Evolutionary conservation across 1,139 yeast genomes (phyloP).

Genomic region (Taiozyma sp.): DNA sequence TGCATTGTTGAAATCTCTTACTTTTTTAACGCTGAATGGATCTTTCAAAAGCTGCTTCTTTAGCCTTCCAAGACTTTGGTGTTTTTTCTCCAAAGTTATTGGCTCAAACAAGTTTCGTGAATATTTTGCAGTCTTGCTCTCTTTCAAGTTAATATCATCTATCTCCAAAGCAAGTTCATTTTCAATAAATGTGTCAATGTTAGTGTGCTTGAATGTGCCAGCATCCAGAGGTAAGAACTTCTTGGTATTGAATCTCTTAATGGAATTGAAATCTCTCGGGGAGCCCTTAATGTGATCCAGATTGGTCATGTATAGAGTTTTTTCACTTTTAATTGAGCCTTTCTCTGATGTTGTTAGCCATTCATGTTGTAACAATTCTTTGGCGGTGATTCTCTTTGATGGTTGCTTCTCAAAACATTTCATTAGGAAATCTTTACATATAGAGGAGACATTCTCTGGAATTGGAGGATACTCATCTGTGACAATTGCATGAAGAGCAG

Average conservation of each 20-base stretch:
- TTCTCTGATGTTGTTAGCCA: constrained; percentile 37
- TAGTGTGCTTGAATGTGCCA: constrained; percentile 13
- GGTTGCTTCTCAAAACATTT: constrained; percentile 76
- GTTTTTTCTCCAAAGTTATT: neutral
- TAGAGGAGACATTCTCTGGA: constrained; percentile 54
- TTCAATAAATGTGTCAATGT: constrained; percentile 8
- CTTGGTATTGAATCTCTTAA: constrained; percentile 20
- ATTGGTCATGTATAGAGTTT: neutral
- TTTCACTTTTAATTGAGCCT: neutral
- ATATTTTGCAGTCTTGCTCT: neutral
- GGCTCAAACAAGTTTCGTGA: constrained; percentile 13
- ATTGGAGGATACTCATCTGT: constrained; percentile 78
- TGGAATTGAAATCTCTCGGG: constrained; percentile 16
- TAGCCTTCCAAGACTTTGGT: neutral
- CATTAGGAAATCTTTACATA: constrained; percentile 58
- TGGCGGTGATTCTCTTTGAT: constrained; percentile 52
- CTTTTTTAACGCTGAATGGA: constrained; percentile 3
- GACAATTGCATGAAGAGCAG: constrained; percentile 90
- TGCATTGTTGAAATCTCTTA: neutral
- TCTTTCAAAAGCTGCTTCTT: neutral
- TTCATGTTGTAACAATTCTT: constrained; percentile 49
- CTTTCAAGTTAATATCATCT: constrained; percentile 9
- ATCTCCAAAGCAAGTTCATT: constrained; percentile 11
- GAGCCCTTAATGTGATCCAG: neutral
- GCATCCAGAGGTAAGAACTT: constrained; percentile 30